Percentiles rank a stretch among this genome's conserved stretches.
Conservation (phyloP, 768 basidiomycete species). For the Amanita molliuscula region DNA sequence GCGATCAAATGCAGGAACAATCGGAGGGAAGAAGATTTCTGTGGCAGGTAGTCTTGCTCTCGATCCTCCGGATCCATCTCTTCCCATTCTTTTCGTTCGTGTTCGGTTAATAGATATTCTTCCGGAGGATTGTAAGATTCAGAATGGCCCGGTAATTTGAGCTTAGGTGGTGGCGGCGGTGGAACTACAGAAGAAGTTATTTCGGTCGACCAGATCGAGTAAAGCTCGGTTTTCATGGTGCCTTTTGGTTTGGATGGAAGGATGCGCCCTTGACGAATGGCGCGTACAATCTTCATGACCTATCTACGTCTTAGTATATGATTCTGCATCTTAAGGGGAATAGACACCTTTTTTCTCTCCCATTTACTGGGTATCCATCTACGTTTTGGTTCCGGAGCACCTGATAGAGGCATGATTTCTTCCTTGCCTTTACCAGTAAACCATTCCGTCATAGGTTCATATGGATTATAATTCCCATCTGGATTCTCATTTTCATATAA, state of each 20-base stretch:
- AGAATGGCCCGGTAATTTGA: conserved; percentile 79
- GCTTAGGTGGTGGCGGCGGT: conserved; percentile 89
- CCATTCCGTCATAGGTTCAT: conserved; percentile 92
- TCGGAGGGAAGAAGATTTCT: conserved; percentile 77
- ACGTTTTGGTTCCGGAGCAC: conserved; percentile 90
- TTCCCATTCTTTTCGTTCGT: conserved; percentile 79
- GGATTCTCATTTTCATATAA: conserved; percentile 89
- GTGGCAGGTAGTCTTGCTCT: conserved; percentile 80
- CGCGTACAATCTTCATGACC: conserved; percentile 99
- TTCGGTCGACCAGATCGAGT: conserved; percentile 84
- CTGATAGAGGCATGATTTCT: conserved; percentile 86
- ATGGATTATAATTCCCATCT: conserved; percentile 83
- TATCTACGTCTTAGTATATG: conserved; percentile 17
- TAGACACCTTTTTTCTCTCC: conserved; percentile 93
- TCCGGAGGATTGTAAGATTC: conserved; percentile 98
- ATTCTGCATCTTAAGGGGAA: background rate
- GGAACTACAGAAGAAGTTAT: conserved; percentile 67
- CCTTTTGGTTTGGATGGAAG: conserved; percentile 80
- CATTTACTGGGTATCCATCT: conserved; percentile 97
- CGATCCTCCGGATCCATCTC: conserved; percentile 79
- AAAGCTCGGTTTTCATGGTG: conserved; percentile 60
- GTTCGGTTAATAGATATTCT: conserved; percentile 84
- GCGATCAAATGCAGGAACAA: conserved; percentile 80
- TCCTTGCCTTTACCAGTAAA: conserved; percentile 95
- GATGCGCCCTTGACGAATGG: conserved; percentile 93